A percentile compares a stretch with the other conserved stretches of the same genome.
phyloP scores from a whole-genome alignment of 441 rosid genomes.

The Aquilaria agallochum region DNA sequence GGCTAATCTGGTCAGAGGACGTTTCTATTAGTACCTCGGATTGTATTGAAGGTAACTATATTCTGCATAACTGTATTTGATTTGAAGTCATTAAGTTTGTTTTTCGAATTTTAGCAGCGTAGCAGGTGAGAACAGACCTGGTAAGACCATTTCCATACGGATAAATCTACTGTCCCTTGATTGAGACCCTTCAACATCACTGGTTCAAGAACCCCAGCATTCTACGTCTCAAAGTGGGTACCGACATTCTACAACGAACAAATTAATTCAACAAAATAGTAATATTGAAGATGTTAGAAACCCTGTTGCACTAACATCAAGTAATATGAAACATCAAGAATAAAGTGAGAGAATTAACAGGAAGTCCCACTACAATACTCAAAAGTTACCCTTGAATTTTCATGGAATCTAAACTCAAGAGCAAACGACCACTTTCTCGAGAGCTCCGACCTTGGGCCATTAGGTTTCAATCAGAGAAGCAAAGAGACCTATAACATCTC shows the following conservation, averaged over 20 bases:
- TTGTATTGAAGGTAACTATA: too few species aligned
- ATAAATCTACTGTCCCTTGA: slow-evolving; percentile 55
- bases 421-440: too few species aligned
- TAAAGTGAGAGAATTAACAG: slow-evolving; percentile 28
- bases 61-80: too few species aligned
- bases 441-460: too few species aligned
- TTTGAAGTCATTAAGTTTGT: too few species aligned
- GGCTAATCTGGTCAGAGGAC: background rate
- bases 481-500: too few species aligned
- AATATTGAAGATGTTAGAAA: background rate
- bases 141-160: slow-evolving; percentile 61
- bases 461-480: too few species aligned
- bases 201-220: slow-evolving; percentile 49
- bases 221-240: slow-evolving; percentile 43
- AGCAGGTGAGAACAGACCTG: slow-evolving; percentile 27
- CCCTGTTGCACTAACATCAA: background rate
- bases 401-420: too few species aligned
- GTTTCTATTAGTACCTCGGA: too few species aligned
- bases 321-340: slow-evolving; percentile 2
- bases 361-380: slow-evolving; percentile 49
- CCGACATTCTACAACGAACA: slow-evolving; percentile 34
- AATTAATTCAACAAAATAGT: background rate
- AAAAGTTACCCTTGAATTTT: slow-evolving; percentile 1
- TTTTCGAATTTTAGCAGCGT: too few species aligned
- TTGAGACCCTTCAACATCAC: slow-evolving; percentile 45